Conservation (phyloP, 2,329 filamentous ascomycete species). For the Sporothrix mexicana region DNA sequence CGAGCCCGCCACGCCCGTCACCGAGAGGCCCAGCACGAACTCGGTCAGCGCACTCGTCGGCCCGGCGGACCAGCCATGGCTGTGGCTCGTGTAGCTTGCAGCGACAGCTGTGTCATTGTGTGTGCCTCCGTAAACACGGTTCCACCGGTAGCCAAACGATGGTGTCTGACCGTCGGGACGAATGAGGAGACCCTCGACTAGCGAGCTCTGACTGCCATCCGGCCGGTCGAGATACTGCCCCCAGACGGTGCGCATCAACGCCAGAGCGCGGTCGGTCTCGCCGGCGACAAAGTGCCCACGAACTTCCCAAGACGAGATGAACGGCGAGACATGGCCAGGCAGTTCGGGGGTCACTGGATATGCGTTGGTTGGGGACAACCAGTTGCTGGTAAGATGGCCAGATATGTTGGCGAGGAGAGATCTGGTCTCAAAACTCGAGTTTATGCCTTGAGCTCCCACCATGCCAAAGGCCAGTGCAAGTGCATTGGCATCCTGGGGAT, state of each 20-base stretch:
- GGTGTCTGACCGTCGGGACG: slow-evolving; percentile 48
- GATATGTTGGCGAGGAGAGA: slow-evolving; percentile 48
- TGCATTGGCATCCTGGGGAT: slow-evolving; percentile 66
- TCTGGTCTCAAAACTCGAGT: too few relatives aligned
- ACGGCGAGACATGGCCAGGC: slow-evolving; percentile 62
- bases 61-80: slow-evolving; percentile 58
- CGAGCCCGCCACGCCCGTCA: slow-evolving; percentile 38
- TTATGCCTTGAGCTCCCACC: slow-evolving; percentile 41
- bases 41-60: slow-evolving; percentile 55
- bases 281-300: slow-evolving; percentile 60
- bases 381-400: slow-evolving; percentile 54
- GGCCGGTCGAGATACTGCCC: slow-evolving; percentile 65
- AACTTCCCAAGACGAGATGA: slow-evolving; percentile 64
- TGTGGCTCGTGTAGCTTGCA: slow-evolving; percentile 52
- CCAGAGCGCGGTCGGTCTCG: slow-evolving; percentile 57
- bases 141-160: slow-evolving; percentile 61
- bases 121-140: slow-evolving; percentile 57
- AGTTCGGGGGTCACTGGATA: slow-evolving; percentile 61
- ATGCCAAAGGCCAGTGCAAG: slow-evolving; percentile 59
- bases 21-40: slow-evolving; percentile 51
- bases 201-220: slow-evolving; percentile 63
- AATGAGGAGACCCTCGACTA: slow-evolving; percentile 63
- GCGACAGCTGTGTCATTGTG: slow-evolving; percentile 45
- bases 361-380: slow-evolving; percentile 48
- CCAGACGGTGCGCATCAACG: slow-evolving; percentile 62